Evolutionary conservation across 225 moss, liverwort and hornwort species (phyloP), one percentile per base, ranked within the genome.

Genomic region (Polytrichum formosum): DNA sequence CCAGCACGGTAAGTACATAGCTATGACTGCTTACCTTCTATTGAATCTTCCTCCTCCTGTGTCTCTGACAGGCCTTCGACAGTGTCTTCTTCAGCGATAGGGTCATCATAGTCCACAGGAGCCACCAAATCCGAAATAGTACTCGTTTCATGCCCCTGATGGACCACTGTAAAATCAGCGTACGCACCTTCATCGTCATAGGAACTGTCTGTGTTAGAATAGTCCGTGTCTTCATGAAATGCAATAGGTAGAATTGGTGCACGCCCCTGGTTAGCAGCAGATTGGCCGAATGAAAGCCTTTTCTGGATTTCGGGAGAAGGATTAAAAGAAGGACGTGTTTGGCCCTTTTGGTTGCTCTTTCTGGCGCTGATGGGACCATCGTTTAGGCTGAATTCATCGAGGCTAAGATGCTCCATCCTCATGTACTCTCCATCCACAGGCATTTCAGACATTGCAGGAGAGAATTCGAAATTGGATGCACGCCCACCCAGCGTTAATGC

Each of bases 351-450:
- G 7, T 53, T 71, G 65, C 71, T 80, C 72, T 63, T 65, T 53
- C 56, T 16, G 9, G 28, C 13, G 26, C 55, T 80, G 31, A 55
- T 28, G 55, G 70, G 58, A 21, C n/a, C 29, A 6, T 26, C 56
- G 28, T 53, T 61, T 5, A 60, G 68, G 70, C 80, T 68, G 67
- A 74, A 80, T 18, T 92, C 95, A 53, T 95, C 95, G 13, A 95
- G 92, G 64, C 87, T 95, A 28, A 95, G 79, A 76, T 92, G 91
- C 80, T 95, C 95, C 92, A 95, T 92, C 18, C 74, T 75, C 81
- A 87, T 83, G 69, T 86, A 88, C 55, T 92, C 89, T 4, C 70
- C 75, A 17, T 84, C 85, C 28, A 68, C 67, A 31, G 78, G 75
- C 62, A 90, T 81, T 68, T 92, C 95, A 1, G 95, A 87, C 75